Base-by-base conservation (phyloP, 176 grass and related monocot species). In the Paspalum notatum region DNA sequence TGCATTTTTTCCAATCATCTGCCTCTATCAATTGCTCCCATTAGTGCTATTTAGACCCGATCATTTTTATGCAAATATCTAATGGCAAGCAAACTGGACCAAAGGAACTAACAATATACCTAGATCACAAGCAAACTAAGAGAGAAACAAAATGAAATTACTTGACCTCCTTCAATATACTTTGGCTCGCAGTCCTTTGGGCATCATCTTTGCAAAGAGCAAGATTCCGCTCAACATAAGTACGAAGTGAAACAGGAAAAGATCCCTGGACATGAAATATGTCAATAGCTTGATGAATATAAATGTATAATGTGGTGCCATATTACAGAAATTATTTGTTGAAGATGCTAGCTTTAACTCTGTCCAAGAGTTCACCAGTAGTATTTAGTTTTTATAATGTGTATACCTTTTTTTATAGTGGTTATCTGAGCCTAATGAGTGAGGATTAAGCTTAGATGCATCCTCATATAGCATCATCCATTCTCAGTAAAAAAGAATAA, bases 221-320 rank as follows among this genome's bases (percentile, higher is more conserved):
- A 87, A 97, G 87, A 84, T 90, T 88, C 72, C 94, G 80, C 48
- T 90, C 85, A 64, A 94, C 91, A 64, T 94, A 97, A 68, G 87
- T 87, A 85, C 80, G 79, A 78, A 97, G 87, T 64, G 94, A 88
- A 88, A 91, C 82, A 71, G 94, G 89, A 38, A 94, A 85, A 54
- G 89, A 71, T 82, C 83, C 85, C 94, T 97, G 73, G 82, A 76
- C 20, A 72, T 17, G 43, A 79, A 81, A 68, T 25, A 75, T 74
- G 53, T 70, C 74, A 89, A 72, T 17, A 39, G 5, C 14, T 44
- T 50, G 25, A 64, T 88, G 37, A 66, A 77, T 83, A 64, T 37
- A 64, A 78, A 57, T 18, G 26, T 71, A 49, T 49, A 13, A 20
- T 37, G 67, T 72, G 40, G 40, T 37, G 17, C 37, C 57, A 63